These are phyloP conservation scores for Lachnellula subtilissima DNA, from an alignment of 2,329 filamentous ascomycete genomes.

Conservation along the genomic window DNA sequence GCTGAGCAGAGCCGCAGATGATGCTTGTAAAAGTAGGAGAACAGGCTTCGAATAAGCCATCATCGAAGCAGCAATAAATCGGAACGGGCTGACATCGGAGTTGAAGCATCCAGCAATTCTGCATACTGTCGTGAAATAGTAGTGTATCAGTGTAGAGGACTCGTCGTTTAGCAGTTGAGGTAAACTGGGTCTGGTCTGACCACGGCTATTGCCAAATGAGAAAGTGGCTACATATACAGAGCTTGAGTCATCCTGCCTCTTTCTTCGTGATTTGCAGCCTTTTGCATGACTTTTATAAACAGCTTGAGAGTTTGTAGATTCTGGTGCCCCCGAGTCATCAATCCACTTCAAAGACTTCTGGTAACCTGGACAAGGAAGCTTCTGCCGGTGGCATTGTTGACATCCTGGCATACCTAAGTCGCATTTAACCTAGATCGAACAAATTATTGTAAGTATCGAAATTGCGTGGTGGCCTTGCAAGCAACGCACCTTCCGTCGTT, in stretches of 20 bases:
- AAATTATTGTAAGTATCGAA: neutral
- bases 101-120: constrained; percentile 12
- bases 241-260: neutral
- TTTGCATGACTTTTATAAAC: neutral
- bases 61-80: constrained; percentile 6
- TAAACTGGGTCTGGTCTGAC: neutral
- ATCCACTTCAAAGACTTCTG: constrained; percentile 10
- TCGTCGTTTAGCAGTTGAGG: neutral
- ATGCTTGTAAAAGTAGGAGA: constrained; percentile 8
- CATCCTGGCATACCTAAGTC: constrained; percentile 1
- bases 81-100: constrained; percentile 7
- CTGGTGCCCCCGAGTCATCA: neutral
- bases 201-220: neutral
- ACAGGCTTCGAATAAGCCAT: constrained; percentile 9
- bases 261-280: neutral
- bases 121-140: constrained; percentile 10
- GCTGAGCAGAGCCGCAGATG: constrained; percentile 8
- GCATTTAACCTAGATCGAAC: constrained; percentile 2
- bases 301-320: neutral
- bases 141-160: constrained; percentile 5
- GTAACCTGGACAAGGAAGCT: constrained; percentile 9
- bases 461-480: neutral
- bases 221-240: neutral
- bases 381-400: constrained; percentile 8
- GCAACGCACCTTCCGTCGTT: constrained; percentile 5